Percentiles rank a stretch among this genome's conserved stretches.
Evolutionary conservation across 2,329 filamentous ascomycete genomes (phyloP).

Genomic region (Trichoderma breve): DNA sequence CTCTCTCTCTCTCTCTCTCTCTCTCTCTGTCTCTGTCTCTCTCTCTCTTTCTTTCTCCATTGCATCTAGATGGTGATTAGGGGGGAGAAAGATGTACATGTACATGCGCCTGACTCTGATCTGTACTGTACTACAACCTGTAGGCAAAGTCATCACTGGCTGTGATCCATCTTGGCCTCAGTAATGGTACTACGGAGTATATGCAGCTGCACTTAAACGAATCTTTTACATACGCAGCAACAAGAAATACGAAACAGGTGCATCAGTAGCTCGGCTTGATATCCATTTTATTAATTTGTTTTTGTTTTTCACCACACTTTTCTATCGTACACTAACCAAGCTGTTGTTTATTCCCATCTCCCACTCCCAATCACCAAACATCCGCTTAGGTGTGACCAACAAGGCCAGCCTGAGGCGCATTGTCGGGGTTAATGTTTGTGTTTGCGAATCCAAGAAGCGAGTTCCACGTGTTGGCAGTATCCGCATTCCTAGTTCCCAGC

Average conservation of each 20-base stretch:
- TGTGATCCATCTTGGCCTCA: too few species aligned
- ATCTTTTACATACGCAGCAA: too few species aligned
- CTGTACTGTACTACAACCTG: too few species aligned
- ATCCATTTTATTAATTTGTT: neutral
- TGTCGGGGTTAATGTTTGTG: constrained; percentile 10
- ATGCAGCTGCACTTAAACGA: too few species aligned
- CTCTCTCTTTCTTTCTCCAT: too few species aligned
- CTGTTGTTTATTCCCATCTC: neutral
- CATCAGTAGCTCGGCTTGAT: neutral
- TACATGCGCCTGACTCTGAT: too few species aligned
- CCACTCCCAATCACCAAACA: neutral
- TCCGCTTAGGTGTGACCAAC: constrained; percentile 2
- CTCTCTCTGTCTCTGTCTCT: too few species aligned
- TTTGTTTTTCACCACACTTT: neutral
- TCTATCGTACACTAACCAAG: neutral
- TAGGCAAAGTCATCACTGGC: too few species aligned
- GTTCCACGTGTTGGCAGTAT: constrained; percentile 12
- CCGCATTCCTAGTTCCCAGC: neutral
- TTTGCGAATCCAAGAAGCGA: constrained; percentile 3
- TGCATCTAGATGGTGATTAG: too few species aligned
- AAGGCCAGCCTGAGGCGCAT: neutral
- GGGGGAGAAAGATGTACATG: too few species aligned
- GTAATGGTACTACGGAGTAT: too few species aligned
- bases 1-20: too few species aligned
- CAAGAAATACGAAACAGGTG: neutral